Evolutionary conservation across 371 early-diverging fungal species (phyloP).

Genomic region (Gilbertella persicaria): DNA sequence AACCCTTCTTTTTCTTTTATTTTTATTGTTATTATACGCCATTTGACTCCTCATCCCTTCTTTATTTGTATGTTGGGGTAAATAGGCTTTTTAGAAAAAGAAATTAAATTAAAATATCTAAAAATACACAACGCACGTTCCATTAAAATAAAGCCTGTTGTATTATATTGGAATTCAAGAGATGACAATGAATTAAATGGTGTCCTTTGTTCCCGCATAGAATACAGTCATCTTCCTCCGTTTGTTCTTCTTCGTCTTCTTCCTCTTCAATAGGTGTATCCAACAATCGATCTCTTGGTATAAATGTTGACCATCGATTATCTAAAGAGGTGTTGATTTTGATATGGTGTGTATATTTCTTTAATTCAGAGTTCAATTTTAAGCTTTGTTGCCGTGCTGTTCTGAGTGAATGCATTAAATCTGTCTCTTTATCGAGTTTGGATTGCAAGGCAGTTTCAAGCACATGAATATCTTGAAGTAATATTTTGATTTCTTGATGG

Average conservation of each 20-base stretch:
- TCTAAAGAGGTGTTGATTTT: not conserved
- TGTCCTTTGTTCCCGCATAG: constrained; percentile 23
- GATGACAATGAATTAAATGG: constrained; percentile 19
- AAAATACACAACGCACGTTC: too few species aligned
- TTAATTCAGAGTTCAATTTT: constrained; percentile 10
- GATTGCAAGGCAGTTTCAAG: constrained; percentile 18
- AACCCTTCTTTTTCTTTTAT: too few species aligned
- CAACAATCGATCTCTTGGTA: not conserved
- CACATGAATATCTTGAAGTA: constrained; percentile 14
- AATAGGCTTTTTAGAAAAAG: too few species aligned
- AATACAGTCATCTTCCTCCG: constrained; percentile 7
- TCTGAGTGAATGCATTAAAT: constrained; percentile 1
- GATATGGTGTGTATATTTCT: constrained; percentile 1
- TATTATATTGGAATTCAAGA: too few species aligned
- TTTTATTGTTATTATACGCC: too few species aligned
- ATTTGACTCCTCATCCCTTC: too few species aligned
- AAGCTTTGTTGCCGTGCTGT: constrained; percentile 10
- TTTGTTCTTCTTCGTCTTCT: constrained; percentile 15
- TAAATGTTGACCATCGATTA: not conserved
- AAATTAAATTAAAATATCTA: too few species aligned
- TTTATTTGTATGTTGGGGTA: too few species aligned
- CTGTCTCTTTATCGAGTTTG: constrained; percentile 15
- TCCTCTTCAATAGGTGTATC: constrained; percentile 26
- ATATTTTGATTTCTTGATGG: constrained; percentile 7
- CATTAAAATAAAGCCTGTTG: too few species aligned